These are phyloP conservation scores for Cryptococcus sp. DNA, from an alignment of 1,284 basidiomycete genomes.

Conservation along the genomic window DNA sequence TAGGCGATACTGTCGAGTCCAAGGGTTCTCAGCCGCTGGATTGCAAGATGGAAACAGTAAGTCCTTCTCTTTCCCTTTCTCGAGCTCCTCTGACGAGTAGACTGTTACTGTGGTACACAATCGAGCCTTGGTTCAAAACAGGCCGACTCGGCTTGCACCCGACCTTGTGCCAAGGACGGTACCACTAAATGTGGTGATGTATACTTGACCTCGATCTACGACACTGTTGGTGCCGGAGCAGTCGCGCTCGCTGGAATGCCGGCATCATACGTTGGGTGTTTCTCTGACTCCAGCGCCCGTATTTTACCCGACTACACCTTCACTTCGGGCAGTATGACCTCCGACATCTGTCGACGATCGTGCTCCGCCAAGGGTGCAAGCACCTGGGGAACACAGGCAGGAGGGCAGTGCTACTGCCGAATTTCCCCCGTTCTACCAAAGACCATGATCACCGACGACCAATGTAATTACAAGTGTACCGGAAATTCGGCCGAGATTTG, in stretches of 20 bases:
- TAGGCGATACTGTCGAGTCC: slow-evolving; percentile 10
- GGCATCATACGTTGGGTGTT: slow-evolving; percentile 30
- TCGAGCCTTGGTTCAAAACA: neutral
- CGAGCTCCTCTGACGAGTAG: neutral
- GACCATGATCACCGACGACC: slow-evolving; percentile 11
- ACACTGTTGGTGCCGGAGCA: slow-evolving; percentile 29
- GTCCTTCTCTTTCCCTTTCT: neutral
- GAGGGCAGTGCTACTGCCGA: slow-evolving; percentile 26
- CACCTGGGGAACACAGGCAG: slow-evolving; percentile 22
- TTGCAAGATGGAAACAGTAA: slow-evolving; percentile 7
- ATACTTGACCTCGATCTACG: slow-evolving; percentile 22
- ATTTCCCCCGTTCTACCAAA: slow-evolving; percentile 3
- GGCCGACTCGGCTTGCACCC: slow-evolving; percentile 7
- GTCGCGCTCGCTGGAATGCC: slow-evolving; percentile 13
- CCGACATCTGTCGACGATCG: slow-evolving; percentile 15
- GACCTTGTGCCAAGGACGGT: slow-evolving; percentile 9
- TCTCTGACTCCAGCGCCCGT: slow-evolving; percentile 13
- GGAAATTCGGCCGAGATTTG: slow-evolving; percentile 11
- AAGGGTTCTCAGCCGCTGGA: slow-evolving; percentile 9
- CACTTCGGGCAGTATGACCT: slow-evolving; percentile 16
- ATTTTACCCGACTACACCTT: slow-evolving; percentile 15
- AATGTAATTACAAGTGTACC: slow-evolving; percentile 20
- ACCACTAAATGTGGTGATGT: slow-evolving; percentile 22
- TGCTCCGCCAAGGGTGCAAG: slow-evolving; percentile 19
- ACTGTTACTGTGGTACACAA: slow-evolving; percentile 4